A percentile compares a stretch with the other conserved stretches of the same genome.
phyloP scores from a whole-genome alignment of 2,329 filamentous ascomycete species.

The Elsinoe australis region DNA sequence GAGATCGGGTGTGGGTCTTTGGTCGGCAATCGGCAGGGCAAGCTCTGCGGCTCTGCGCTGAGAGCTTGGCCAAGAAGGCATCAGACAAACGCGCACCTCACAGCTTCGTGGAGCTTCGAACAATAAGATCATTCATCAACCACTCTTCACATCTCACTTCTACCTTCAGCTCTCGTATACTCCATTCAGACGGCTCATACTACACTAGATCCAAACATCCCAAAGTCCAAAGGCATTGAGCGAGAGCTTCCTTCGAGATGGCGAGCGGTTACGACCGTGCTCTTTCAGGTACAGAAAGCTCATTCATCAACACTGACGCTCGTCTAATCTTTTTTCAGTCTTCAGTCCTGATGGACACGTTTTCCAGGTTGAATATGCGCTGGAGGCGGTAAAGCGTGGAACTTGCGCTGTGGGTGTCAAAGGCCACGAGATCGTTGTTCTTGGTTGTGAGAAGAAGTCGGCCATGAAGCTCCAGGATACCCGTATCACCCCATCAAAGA shows the following conservation, averaged over 20 bases:
- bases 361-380: conserved; percentile 98
- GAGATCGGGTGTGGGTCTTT: background rate
- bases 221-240: too few species aligned
- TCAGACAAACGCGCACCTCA: conserved; percentile 5
- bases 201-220: too few species aligned
- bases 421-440: conserved; percentile 84
- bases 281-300: conserved; percentile 26
- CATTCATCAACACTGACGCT: conserved; percentile 37
- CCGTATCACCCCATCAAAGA: conserved; percentile 97
- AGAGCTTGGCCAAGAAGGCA: background rate
- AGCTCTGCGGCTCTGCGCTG: background rate
- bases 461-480: conserved; percentile 99
- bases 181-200: background rate
- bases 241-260: conserved; percentile 44
- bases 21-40: background rate
- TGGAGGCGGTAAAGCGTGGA: conserved; percentile 98
- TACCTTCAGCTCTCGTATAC: too few species aligned
- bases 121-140: background rate
- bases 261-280: conserved; percentile 96
- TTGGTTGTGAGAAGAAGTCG: conserved; percentile 97
- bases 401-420: conserved; percentile 98
- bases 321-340: conserved; percentile 47
- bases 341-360: conserved; percentile 99
- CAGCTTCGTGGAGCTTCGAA: background rate
- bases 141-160: too few species aligned